A percentile compares a stretch with the other conserved stretches of the same genome.
These are phyloP conservation scores for Trichosporon asahii DNA, from an alignment of 1,284 basidiomycete genomes.

Conservation along the genomic window DNA sequence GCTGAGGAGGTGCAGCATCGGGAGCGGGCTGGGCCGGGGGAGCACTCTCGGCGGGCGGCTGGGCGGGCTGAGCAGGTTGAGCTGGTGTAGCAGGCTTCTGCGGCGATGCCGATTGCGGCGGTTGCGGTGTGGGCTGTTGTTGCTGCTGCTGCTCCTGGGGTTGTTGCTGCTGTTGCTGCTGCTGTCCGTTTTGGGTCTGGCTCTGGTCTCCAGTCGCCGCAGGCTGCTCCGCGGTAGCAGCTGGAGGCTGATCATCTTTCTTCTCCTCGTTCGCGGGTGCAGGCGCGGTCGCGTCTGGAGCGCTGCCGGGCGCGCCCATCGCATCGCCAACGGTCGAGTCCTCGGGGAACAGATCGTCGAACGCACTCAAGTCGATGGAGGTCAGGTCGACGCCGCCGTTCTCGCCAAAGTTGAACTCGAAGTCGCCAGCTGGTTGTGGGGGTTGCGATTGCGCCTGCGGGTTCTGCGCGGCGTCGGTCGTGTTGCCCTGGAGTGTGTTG, in stretches of 20 bases:
- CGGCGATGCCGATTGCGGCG: background rate
- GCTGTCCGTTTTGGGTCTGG: constrained; percentile 7
- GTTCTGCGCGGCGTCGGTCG: background rate
- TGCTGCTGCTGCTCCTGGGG: constrained; percentile 6
- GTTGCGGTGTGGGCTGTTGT: background rate
- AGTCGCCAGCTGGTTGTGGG: background rate
- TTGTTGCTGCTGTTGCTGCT: constrained; percentile 11
- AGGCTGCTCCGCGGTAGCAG: background rate
- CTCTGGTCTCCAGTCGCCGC: background rate
- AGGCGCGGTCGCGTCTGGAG: background rate
- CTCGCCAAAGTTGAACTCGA: constrained; percentile 18
- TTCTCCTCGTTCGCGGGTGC: background rate
- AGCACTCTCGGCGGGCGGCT: background rate
- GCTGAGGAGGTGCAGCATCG: background rate
- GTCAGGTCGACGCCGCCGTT: constrained; percentile 18
- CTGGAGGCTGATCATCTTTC: constrained; percentile 4
- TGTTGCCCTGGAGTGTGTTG: constrained; percentile 13
- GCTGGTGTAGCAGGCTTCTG: background rate
- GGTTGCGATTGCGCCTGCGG: background rate
- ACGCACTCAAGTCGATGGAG: constrained; percentile 19
- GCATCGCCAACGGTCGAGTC: background rate
- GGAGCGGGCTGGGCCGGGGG: background rate
- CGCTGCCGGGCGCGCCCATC: background rate
- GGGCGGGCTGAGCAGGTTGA: background rate
- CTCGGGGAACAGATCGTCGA: constrained; percentile 20